Base-by-base conservation (phyloP, 2,329 filamentous ascomycete genomes). In the Xylogone sp. region DNA sequence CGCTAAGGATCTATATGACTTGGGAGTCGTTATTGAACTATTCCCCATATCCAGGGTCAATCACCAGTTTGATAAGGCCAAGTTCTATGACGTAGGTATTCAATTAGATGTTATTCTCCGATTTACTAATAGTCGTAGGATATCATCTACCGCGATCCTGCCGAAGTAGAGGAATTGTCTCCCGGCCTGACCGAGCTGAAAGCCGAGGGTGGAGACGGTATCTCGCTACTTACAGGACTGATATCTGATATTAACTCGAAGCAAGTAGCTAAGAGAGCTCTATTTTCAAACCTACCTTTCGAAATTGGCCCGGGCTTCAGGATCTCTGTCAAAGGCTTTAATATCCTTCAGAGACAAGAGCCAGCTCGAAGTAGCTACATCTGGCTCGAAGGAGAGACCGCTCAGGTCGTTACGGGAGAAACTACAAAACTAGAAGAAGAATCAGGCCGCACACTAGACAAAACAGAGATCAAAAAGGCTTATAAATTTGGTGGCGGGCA, bases 401-500 rank as follows among this genome's bases (percentile, higher is more conserved):
- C 90, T 0, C 87, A 96, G 64, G 86, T 97, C 51, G 92, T 83
- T 1, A 76, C 81, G 12, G 84, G 88, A 1, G 81, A 87, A 60
- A 94, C 89, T 0, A 85, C 83, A 1, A 82, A 85, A 51, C 78
- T 92, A 50, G 86, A 90, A 3, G 88, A 90, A 54, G 90, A 95
- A 59, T 91, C 84, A 18, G 82, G 86, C 2, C 79, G 85, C 34
- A 82, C 83, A 0, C 83, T 97, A 1, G 86, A 95, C 56, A 92
- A 92, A 60, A 73, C 72, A 2, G 91, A 97, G 62, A 81, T 95
- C 19, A 87, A 87, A 53, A 97, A 94, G 69, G 94, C 93, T 0
- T 99, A 94, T 75, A 97, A 94, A 62, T 97, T 97, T 64, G 94
- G 93, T 12, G 92, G 90, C 39, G 90, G 96, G 58, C 90, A 90